Evolutionary conservation across 495 filamentous ascomycete genomes (phyloP).

Genomic region (Chaetomium tenue): DNA sequence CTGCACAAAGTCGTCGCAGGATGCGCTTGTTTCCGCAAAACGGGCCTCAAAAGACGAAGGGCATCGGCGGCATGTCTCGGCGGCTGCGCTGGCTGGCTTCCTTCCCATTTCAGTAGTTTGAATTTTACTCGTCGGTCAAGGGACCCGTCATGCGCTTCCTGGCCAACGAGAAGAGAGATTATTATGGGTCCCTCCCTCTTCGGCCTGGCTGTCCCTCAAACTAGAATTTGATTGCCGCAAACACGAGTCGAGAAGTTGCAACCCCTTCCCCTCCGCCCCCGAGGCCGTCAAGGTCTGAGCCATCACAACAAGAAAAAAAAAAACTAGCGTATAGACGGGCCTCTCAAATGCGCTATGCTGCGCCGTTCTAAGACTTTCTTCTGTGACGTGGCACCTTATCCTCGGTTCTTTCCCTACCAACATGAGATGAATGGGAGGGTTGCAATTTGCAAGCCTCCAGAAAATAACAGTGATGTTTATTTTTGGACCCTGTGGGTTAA

Average conservation of each 20-base stretch:
- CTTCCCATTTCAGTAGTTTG: conserved; percentile 9
- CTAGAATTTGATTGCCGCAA: conserved; percentile 7
- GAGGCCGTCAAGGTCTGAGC: neutral
- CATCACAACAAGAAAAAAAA: neutral
- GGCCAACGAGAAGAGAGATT: neutral
- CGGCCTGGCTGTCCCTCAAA: neutral
- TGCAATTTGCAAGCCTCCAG: too few species aligned
- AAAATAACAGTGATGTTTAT: neutral
- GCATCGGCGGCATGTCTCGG: conserved; percentile 1
- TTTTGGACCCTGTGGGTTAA: neutral
- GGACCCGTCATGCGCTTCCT: neutral
- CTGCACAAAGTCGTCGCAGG: neutral
- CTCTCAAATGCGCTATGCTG: neutral
- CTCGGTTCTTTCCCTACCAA: neutral
- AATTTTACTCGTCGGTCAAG: conserved; percentile 4
- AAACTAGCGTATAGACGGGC: too few species aligned
- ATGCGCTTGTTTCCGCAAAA: conserved; percentile 1
- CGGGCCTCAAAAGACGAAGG: neutral
- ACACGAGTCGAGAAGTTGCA: neutral
- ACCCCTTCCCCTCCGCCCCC: neutral
- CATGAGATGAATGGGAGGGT: neutral
- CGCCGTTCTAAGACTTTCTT: neutral
- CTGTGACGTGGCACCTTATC: conserved; percentile 4
- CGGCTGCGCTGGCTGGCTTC: neutral
- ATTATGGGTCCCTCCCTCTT: neutral